phyloP scores from a whole-genome alignment of 2,329 filamentous ascomycete species.

The Aspergillus candidus region DNA sequence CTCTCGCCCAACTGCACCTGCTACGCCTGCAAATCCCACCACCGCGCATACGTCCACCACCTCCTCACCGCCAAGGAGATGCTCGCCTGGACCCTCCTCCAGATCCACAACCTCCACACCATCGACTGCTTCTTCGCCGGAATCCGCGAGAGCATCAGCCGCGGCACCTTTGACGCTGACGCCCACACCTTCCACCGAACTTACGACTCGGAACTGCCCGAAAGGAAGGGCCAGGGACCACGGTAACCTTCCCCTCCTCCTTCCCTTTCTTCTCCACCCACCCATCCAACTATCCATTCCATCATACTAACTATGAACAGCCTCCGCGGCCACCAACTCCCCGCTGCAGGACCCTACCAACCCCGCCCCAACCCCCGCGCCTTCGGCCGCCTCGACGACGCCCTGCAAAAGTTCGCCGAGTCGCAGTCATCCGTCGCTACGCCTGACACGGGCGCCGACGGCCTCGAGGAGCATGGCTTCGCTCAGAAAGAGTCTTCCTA shows the following conservation, averaged over 20 bases:
- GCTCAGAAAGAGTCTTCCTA: constrained; percentile 37
- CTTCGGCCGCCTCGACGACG: constrained; percentile 56
- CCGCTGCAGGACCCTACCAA: constrained; percentile 58
- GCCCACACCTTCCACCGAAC: constrained; percentile 53
- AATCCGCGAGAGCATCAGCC: constrained; percentile 59
- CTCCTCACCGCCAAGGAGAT: constrained; percentile 88
- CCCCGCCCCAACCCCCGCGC: constrained; percentile 60
- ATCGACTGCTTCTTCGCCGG: constrained; percentile 66
- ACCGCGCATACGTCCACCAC: constrained; percentile 82
- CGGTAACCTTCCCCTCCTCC: constrained; percentile 43
- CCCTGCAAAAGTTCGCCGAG: constrained; percentile 43
- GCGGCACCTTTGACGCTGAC: constrained; percentile 51
- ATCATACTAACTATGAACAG: constrained; percentile 27
- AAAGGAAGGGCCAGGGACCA: constrained; percentile 70
- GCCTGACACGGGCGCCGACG: constrained; percentile 46
- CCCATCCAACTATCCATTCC: background rate
- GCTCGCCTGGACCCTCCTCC: constrained; percentile 88
- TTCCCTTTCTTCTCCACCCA: background rate
- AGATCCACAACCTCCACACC: constrained; percentile 80
- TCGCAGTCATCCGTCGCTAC: constrained; percentile 47
- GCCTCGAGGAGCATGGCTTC: constrained; percentile 53
- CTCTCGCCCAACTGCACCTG: constrained; percentile 63
- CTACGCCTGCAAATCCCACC: constrained; percentile 77
- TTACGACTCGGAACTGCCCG: constrained; percentile 68
- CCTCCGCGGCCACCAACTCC: constrained; percentile 75